Conservation (phyloP, 2,329 filamentous ascomycete genomes). For the Ceratocystis alfenasii region DNA sequence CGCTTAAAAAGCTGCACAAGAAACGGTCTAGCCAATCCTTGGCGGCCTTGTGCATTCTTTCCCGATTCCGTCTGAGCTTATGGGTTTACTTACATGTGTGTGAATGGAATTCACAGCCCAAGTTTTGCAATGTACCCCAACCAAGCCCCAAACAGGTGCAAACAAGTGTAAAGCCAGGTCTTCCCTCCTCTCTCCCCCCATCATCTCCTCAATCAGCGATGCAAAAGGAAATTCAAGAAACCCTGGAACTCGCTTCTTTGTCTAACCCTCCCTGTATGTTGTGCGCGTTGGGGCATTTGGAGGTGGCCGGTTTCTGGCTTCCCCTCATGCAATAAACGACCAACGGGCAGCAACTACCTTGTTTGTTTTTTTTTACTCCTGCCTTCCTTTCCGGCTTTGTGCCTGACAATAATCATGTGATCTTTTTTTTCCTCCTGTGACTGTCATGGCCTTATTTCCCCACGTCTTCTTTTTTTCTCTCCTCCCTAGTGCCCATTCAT, state of each 20-base stretch:
- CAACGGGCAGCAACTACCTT: slow-evolving; percentile 6
- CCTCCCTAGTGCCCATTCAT: neutral
- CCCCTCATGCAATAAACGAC: slow-evolving; percentile 11
- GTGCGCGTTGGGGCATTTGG: neutral
- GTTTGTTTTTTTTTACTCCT: slow-evolving; percentile 8
- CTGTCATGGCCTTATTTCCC: slow-evolving; percentile 2
- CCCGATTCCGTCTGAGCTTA: neutral
- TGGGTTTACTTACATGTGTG: neutral
- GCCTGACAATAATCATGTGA: slow-evolving; percentile 7
- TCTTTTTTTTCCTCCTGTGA: slow-evolving; percentile 13
- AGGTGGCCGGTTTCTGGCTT: slow-evolving; percentile 8
- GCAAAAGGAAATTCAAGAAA: neutral
- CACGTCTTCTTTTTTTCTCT: slow-evolving; percentile 3
- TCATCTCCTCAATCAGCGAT: neutral
- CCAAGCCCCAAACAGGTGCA: neutral
- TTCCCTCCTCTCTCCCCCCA: neutral
- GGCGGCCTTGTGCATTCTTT: neutral
- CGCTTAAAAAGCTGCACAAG: neutral
- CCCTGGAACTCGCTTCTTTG: neutral
- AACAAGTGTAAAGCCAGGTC: neutral
- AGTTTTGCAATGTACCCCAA: neutral
- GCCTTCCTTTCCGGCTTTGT: neutral
- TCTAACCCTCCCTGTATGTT: neutral
- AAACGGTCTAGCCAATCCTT: neutral
- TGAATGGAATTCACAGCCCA: neutral